Evolutionary conservation across 805 yeast species (phyloP).

Genomic region (Cyberlindnera mycetangii): DNA sequence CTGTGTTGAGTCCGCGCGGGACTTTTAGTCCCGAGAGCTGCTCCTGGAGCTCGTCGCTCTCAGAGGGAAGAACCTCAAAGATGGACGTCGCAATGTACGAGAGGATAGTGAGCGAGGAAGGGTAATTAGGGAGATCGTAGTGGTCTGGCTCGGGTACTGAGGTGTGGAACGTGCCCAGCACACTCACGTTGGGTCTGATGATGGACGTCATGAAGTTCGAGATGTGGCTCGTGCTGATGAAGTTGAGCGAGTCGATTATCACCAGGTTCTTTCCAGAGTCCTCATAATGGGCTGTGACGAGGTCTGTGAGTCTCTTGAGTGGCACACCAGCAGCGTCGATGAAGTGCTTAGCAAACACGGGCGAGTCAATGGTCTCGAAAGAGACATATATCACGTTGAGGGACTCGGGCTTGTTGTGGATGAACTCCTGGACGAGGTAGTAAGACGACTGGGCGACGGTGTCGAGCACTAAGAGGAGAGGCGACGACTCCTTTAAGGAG

Average conservation of each 20-base stretch:
- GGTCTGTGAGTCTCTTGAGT: slow-evolving; percentile 28
- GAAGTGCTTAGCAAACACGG: slow-evolving; percentile 46
- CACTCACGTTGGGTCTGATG: slow-evolving; percentile 42
- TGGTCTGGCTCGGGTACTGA: slow-evolving; percentile 37
- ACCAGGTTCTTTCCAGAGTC: slow-evolving; percentile 38
- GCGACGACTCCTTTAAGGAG: slow-evolving; percentile 67
- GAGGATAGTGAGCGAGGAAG: slow-evolving; percentile 49
- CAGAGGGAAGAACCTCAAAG: slow-evolving; percentile 54
- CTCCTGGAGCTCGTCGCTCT: slow-evolving; percentile 45
- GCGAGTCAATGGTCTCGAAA: slow-evolving; percentile 60
- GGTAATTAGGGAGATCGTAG: slow-evolving; percentile 40
- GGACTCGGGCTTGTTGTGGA: slow-evolving; percentile 35
- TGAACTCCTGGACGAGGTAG: slow-evolving; percentile 55
- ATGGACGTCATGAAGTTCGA: slow-evolving; percentile 49
- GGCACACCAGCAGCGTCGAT: slow-evolving; percentile 39
- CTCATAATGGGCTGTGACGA: slow-evolving; percentile 14
- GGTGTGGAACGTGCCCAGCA: slow-evolving; percentile 48
- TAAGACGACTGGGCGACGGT: slow-evolving; percentile 65
- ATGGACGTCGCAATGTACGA: slow-evolving; percentile 74
- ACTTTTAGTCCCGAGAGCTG: slow-evolving; percentile 39
- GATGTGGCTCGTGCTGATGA: slow-evolving; percentile 43
- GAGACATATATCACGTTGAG: slow-evolving; percentile 53
- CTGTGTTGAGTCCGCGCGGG: slow-evolving; percentile 51
- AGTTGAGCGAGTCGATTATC: slow-evolving; percentile 68
- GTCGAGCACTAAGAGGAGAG: slow-evolving; percentile 69